These are phyloP conservation scores for Penicillium corylophilum DNA, from an alignment of 2,329 filamentous ascomycete species.

Conservation along the genomic window DNA sequence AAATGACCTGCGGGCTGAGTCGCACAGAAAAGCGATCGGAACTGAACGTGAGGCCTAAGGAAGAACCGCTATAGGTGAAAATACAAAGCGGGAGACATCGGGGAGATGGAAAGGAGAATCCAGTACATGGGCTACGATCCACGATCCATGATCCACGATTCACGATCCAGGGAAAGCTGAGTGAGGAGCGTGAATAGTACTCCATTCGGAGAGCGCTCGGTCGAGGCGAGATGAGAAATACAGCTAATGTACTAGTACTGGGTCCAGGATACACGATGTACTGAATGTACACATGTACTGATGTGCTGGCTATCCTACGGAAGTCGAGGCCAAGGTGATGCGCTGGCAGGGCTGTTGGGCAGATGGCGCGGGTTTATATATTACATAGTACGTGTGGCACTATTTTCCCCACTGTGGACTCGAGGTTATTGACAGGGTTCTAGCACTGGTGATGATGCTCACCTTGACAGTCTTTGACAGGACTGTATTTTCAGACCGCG, in stretches of 20 bases:
- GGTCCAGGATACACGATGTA: background rate
- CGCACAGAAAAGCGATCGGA: slow-evolving; percentile 4
- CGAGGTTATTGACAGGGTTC: too few species aligned
- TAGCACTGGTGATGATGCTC: too few species aligned
- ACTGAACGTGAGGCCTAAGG: background rate
- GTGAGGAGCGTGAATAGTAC: slow-evolving; percentile 1
- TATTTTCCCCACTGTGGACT: background rate
- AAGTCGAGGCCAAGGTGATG: slow-evolving; percentile 14
- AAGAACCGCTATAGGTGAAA: background rate
- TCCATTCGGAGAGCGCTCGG: slow-evolving; percentile 12
- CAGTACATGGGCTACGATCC: background rate
- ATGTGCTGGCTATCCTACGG: too few species aligned
- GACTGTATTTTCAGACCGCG: background rate
- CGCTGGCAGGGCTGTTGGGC: slow-evolving; percentile 21
- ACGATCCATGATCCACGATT: background rate
- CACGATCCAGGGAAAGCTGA: background rate
- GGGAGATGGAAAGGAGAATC: background rate
- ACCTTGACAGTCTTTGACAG: too few species aligned
- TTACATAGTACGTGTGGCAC: background rate
- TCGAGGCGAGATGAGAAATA: slow-evolving; percentile 3
- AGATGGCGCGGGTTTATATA: slow-evolving; percentile 3
- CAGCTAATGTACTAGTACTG: background rate
- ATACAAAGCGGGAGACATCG: background rate
- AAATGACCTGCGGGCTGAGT: slow-evolving; percentile 5
- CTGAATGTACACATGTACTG: background rate